Evolutionary conservation across 1,139 yeast genomes (phyloP), one percentile per base, ranked within the genome.

Genomic region (Blastobotrys apis): DNA sequence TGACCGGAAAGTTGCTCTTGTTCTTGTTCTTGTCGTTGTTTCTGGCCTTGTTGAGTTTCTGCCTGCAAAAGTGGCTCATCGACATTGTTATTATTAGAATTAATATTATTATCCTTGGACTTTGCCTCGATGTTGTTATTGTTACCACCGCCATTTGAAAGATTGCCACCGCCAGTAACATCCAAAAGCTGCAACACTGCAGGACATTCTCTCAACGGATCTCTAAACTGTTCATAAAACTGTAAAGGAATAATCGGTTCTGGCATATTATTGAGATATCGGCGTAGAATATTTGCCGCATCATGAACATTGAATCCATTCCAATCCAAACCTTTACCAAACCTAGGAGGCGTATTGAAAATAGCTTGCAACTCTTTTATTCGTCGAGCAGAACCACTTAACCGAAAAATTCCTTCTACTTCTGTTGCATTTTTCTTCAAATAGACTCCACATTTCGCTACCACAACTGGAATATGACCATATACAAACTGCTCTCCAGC

Each of bases 221-320:
- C 81, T 56, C 99, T 75, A 60, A 92, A 92, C 22, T 71, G 70
- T 53, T 85, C 90, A 64, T 92, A 94, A 49, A 79, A 69, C 6
- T 76, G 77, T 39, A 87, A 68, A 0, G 97, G 97, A 17, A 92
- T 80, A 45, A 92, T 74, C 0, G 98, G 97, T 58, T 92, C 97
- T 0, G 96, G 95, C 47, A 92, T 73, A 36, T 90, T 83, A 61
- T 90, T 87, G 51, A 94, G 73, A 61, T 78, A 92, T 48, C 98
- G 72, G 59, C 97, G 74, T 48, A 92, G 74, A 29, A 92, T 73
- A 23, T 94, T 85, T 2, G 97, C 96, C 1, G 97, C 97, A 64
- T 94, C 98, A 66, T 94, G 98, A n/a, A 92, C 97, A 3, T 88
- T 87, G 65, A 80, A 92, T 0, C 94, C 94, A 44, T 84, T 87